Conservation (phyloP, 495 filamentous ascomycete species). For the Penicillium silybi region DNA sequence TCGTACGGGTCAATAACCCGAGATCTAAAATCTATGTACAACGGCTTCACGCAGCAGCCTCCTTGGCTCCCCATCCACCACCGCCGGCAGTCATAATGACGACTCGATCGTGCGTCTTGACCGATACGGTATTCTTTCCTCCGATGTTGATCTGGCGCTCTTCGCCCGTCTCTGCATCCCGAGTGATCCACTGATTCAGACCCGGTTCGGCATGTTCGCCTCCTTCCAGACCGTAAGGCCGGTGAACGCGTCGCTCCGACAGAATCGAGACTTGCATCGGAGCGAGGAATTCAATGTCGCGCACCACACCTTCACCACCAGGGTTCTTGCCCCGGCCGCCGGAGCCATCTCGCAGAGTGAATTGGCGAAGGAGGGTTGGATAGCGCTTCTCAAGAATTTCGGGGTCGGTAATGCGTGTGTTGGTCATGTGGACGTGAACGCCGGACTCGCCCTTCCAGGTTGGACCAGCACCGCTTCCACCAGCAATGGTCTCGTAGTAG, state of each 20-base stretch:
- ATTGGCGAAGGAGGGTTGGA: slow-evolving; percentile 80
- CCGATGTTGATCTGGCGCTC: slow-evolving; percentile 78
- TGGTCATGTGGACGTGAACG: slow-evolving; percentile 98
- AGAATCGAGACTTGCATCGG: slow-evolving; percentile 87
- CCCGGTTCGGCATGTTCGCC: slow-evolving; percentile 77
- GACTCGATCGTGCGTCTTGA: slow-evolving; percentile 82
- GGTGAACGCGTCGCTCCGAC: slow-evolving; percentile 79
- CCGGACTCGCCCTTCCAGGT: slow-evolving; percentile 86
- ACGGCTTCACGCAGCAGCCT: slow-evolving; percentile 8
- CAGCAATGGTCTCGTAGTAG: slow-evolving; percentile 97
- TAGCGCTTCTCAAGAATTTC: slow-evolving; percentile 96
- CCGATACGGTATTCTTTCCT: slow-evolving; percentile 88
- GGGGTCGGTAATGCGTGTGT: slow-evolving; percentile 93
- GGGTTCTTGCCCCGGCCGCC: slow-evolving; percentile 71
- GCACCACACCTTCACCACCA: slow-evolving; percentile 85
- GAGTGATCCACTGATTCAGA: slow-evolving; percentile 81
- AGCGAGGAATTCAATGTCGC: slow-evolving; percentile 92
- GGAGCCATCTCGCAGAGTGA: slow-evolving; percentile 64
- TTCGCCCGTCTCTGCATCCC: slow-evolving; percentile 47
- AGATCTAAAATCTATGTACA: neutral
- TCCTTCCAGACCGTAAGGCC: slow-evolving; percentile 86
- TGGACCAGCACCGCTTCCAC: slow-evolving; percentile 82
- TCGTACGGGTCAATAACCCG: neutral
- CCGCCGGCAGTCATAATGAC: slow-evolving; percentile 61
- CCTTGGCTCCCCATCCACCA: slow-evolving; percentile 44